phyloP scores from a whole-genome alignment of 306 rosid species.

The Ceratonia siliqua region DNA sequence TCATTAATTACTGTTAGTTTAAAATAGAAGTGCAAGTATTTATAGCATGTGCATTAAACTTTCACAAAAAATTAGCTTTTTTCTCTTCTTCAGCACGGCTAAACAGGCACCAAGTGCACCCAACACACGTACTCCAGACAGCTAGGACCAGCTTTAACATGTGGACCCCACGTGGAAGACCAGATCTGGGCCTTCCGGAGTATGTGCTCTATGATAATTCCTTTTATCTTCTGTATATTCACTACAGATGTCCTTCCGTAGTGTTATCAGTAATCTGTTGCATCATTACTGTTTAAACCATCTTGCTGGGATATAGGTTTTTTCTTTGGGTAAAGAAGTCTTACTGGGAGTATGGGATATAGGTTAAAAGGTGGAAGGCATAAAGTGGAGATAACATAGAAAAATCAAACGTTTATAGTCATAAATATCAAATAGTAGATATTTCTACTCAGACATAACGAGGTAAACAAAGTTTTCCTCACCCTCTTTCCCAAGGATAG shows the following conservation, averaged over 20 bases:
- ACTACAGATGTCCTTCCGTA: background rate
- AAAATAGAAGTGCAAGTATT: background rate
- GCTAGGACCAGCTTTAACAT: background rate
- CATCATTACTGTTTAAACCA: conserved; percentile 14
- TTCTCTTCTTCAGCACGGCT: too few species aligned
- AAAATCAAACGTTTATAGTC: background rate
- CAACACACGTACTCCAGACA: background rate
- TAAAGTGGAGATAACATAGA: conserved; percentile 8
- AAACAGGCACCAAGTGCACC: background rate
- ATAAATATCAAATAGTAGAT: conserved; percentile 7
- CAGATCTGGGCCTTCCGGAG: background rate
- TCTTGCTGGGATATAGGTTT: background rate
- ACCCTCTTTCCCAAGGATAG: conserved; percentile 90
- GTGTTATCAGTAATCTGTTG: background rate
- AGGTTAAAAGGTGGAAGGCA: conserved; percentile 11
- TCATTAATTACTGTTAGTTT: conserved; percentile 15
- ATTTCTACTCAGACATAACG: background rate
- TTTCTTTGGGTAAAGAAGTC: background rate
- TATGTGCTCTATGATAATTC: background rate
- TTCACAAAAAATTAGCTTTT: too few species aligned
- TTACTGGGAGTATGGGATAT: background rate
- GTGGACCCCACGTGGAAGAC: background rate
- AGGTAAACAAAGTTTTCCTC: conserved; percentile 33
- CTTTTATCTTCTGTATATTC: background rate
- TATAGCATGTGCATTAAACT: background rate